Percentiles rank a stretch among this genome's conserved stretches.
These are phyloP conservation scores for Moniliella sp. DNA, from an alignment of 1,284 basidiomycete species.

Conservation along the genomic window DNA sequence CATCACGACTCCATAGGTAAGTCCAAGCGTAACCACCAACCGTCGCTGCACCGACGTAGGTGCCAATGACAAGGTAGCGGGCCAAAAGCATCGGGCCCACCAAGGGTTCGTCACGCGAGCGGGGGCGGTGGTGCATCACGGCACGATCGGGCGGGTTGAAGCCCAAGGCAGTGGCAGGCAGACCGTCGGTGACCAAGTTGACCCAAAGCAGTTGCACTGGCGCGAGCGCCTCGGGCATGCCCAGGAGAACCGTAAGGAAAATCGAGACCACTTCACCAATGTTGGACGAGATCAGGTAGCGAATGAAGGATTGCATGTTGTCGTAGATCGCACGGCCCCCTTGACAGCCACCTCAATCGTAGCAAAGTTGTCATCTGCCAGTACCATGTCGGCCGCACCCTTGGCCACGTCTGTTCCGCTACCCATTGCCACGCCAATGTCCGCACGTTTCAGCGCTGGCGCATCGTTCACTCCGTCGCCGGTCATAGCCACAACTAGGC, in stretches of 20 bases:
- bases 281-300: slow-evolving; percentile 3
- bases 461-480: slow-evolving; percentile 98
- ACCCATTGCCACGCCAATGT: slow-evolving; percentile 93
- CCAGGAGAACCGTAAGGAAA: slow-evolving; percentile 2
- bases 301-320: slow-evolving; percentile 2
- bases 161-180: slow-evolving; percentile 2
- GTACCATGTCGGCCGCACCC: slow-evolving; percentile 85
- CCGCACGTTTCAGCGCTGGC: slow-evolving; percentile 85
- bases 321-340: slow-evolving; percentile 40
- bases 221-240: slow-evolving; percentile 2
- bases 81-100: slow-evolving; percentile 1
- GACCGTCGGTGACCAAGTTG: slow-evolving; percentile 3
- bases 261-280: slow-evolving; percentile 3
- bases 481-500: slow-evolving; percentile 85
- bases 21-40: slow-evolving; percentile 3
- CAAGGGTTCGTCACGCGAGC: slow-evolving; percentile 1
- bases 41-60: slow-evolving; percentile 2
- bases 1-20: slow-evolving; percentile 1
- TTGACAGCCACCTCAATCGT: slow-evolving; percentile 83
- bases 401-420: slow-evolving; percentile 93
- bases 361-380: slow-evolving; percentile 90
- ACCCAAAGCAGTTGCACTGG: slow-evolving; percentile 3
- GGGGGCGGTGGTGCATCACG: slow-evolving; percentile 1
- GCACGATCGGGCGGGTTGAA: slow-evolving; percentile 2
- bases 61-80: slow-evolving; percentile 1